A percentile compares a stretch with the other conserved stretches of the same genome.
These are phyloP conservation scores for Mycena venus DNA, from an alignment of 768 basidiomycete species.

Conservation along the genomic window DNA sequence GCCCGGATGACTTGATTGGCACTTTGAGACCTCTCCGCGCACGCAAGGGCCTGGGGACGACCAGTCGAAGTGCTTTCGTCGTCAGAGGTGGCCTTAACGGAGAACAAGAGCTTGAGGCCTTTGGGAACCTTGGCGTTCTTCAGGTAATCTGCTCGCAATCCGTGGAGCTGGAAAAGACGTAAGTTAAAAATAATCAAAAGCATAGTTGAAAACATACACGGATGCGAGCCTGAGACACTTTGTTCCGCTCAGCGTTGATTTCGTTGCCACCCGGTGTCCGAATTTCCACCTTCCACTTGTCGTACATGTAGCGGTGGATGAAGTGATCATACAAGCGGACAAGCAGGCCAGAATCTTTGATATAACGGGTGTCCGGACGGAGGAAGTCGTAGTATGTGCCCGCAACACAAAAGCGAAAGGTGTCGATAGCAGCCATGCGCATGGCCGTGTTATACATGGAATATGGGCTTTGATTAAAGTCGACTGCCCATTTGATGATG, in stretches of 20 bases:
- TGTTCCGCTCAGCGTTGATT: not conserved
- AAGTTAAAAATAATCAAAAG: not conserved
- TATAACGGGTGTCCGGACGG: not conserved
- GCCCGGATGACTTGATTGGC: conserved; percentile 5
- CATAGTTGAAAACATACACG: not conserved
- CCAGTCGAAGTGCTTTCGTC: conserved; percentile 3
- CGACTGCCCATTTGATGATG: conserved; percentile 8
- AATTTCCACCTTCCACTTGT: conserved; percentile 13
- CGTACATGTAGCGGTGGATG: conserved; percentile 11
- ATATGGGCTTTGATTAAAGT: conserved; percentile 19
- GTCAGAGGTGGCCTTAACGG: conserved; percentile 23
- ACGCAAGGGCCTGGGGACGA: conserved; percentile 4
- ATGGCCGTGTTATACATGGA: too few species aligned
- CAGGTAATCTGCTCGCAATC: not conserved
- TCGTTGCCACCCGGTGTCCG: conserved; percentile 9
- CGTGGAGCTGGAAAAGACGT: conserved; percentile 13
- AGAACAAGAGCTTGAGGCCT: conserved; percentile 1
- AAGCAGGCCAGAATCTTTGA: not conserved
- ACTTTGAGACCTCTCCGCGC: conserved; percentile 3
- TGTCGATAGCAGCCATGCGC: conserved; percentile 20
- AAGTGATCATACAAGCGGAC: conserved; percentile 21
- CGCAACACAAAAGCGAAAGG: conserved; percentile 1
- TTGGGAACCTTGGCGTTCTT: not conserved
- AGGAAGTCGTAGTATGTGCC: conserved; percentile 3
- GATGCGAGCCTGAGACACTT: not conserved